A percentile compares a stretch with the other conserved stretches of the same genome.
phyloP scores from a whole-genome alignment of 1,139 yeast species.

The Zygoascus meyerae region DNA sequence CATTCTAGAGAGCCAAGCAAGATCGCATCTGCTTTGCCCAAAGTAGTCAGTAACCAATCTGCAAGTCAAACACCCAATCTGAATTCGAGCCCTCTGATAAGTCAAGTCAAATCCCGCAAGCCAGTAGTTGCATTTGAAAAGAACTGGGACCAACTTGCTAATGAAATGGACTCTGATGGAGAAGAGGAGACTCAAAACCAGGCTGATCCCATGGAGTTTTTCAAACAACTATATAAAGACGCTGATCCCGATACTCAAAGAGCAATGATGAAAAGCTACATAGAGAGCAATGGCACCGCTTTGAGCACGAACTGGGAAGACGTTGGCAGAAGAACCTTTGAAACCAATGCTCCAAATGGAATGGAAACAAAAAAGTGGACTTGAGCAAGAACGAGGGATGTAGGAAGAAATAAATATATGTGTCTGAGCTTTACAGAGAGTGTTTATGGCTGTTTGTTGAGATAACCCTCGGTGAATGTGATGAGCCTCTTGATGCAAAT shows the following conservation, averaged over 20 bases:
- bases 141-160: slow-evolving; percentile 67
- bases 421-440: background rate
- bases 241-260: slow-evolving; percentile 85
- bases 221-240: slow-evolving; percentile 63
- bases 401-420: background rate
- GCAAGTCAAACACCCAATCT: background rate
- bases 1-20: slow-evolving; percentile 29
- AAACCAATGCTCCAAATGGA: slow-evolving; percentile 68
- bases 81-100: background rate
- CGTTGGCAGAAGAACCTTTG: slow-evolving; percentile 61
- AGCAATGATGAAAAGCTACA: slow-evolving; percentile 95
- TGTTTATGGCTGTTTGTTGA: background rate
- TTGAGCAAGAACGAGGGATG: background rate
- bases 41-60: background rate
- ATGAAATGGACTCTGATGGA: slow-evolving; percentile 35
- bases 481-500: slow-evolving; percentile 66
- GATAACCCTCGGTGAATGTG: slow-evolving; percentile 44
- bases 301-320: slow-evolving; percentile 94
- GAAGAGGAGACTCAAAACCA: slow-evolving; percentile 35
- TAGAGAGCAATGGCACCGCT: slow-evolving; percentile 93
- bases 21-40: slow-evolving; percentile 9
- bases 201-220: slow-evolving; percentile 60
- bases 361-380: slow-evolving; percentile 40
- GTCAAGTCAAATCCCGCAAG: background rate
- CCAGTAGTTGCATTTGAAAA: slow-evolving; percentile 25